Evolutionary conservation across 495 filamentous ascomycete genomes (phyloP).

Genomic region (Eremomyces bilateralis): DNA sequence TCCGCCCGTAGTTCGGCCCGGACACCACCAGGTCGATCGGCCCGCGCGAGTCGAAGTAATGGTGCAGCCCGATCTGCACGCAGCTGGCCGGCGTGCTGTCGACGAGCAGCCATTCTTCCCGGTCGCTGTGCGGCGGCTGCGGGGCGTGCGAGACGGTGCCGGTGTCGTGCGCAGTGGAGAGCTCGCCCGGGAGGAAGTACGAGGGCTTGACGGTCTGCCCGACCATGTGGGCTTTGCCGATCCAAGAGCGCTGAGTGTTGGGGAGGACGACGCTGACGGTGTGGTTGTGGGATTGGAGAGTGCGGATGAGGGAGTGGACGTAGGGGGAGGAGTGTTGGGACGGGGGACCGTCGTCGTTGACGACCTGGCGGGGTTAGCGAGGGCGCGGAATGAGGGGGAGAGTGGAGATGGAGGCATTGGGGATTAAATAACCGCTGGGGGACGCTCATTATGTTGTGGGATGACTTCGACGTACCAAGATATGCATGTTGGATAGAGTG

Average conservation of each 20-base stretch:
- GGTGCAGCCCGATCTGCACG: constrained; percentile 72
- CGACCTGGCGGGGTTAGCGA: constrained; percentile 27
- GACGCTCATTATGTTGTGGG: too few relatives aligned
- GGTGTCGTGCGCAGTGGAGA: constrained; percentile 33
- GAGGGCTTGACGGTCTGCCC: constrained; percentile 64
- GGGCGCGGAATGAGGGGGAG: constrained; percentile 1
- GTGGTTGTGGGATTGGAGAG: constrained; percentile 59
- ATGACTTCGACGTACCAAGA: too few relatives aligned
- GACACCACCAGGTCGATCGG: constrained; percentile 70
- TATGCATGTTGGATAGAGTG: too few relatives aligned
- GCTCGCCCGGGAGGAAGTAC: constrained; percentile 51
- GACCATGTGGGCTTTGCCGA: constrained; percentile 89
- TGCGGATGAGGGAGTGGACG: constrained; percentile 61
- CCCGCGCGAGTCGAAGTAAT: constrained; percentile 61
- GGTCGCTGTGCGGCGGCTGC: constrained; percentile 25
- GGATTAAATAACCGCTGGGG: too few relatives aligned
- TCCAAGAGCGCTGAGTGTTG: constrained; percentile 86
- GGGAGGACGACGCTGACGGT: constrained; percentile 76
- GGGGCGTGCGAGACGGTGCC: constrained; percentile 40
- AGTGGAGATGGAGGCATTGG: constrained; percentile 2
- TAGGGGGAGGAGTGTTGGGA: constrained; percentile 82
- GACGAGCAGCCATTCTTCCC: constrained; percentile 85
- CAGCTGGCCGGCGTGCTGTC: constrained; percentile 75
- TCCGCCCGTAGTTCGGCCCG: constrained; percentile 88
- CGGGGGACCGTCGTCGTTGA: constrained; percentile 92